These are phyloP conservation scores for Chaetomium tenue DNA, from an alignment of 495 filamentous ascomycete genomes.

Conservation along the genomic window DNA sequence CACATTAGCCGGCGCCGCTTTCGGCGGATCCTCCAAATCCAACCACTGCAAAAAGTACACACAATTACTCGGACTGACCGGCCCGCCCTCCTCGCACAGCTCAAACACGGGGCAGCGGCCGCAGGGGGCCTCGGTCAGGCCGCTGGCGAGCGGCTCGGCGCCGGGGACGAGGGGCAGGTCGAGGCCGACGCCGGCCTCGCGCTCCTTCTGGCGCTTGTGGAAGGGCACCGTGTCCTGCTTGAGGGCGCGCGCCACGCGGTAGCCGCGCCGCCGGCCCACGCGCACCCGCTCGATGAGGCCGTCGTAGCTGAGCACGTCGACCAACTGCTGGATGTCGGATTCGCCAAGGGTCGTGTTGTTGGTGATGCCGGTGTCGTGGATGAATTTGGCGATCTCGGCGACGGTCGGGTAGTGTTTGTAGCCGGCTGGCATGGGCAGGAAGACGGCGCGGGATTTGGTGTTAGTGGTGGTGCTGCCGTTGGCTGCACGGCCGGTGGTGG, in stretches of 20 bases:
- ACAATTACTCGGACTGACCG: constrained; percentile 84
- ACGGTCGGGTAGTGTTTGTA: constrained; percentile 76
- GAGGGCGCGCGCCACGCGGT: constrained; percentile 50
- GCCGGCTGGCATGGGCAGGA: constrained; percentile 64
- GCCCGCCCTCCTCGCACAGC: constrained; percentile 82
- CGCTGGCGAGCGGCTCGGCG: constrained; percentile 49
- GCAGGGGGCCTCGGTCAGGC: constrained; percentile 85
- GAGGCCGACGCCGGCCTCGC: constrained; percentile 37
- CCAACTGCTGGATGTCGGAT: constrained; percentile 72
- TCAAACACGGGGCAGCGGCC: constrained; percentile 92
- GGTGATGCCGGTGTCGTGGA: constrained; percentile 64
- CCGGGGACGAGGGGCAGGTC: constrained; percentile 29
- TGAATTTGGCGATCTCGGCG: constrained; percentile 64
- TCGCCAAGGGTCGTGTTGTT: constrained; percentile 62
- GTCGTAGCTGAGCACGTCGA: constrained; percentile 85
- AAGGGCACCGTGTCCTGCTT: constrained; percentile 42
- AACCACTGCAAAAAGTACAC: constrained; percentile 90
- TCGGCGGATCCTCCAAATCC: constrained; percentile 30
- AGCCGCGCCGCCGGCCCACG: constrained; percentile 44
- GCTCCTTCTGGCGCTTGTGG: constrained; percentile 40
- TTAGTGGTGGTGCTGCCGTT: constrained; percentile 13
- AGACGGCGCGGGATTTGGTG: constrained; percentile 26
- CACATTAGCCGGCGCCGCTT: constrained; percentile 6
- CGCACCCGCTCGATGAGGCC: constrained; percentile 63
- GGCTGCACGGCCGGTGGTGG: constrained; percentile 23